Base-by-base conservation (phyloP, 2,329 filamentous ascomycete genomes). In the Penicillium aurantiogriseum region DNA sequence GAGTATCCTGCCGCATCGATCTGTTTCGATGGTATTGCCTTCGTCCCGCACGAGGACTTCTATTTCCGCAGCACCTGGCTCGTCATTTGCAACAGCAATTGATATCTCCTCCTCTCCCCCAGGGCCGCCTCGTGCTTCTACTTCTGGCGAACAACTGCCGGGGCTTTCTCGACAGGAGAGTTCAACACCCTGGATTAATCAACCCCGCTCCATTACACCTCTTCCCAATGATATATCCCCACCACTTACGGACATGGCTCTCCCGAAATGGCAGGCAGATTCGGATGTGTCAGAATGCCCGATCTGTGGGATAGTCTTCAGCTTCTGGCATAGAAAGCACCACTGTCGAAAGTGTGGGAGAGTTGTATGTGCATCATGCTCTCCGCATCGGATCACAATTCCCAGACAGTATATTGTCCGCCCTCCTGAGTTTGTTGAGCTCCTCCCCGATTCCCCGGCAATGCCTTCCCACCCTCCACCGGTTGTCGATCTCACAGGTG, bases 311-410 rank as follows among this genome's bases (percentile, higher is more conserved):
- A 84, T 84, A 0, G 84, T 87, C 47, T 97, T 97, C 70, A 90
- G 85, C 71, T 88, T 96, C 66, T 91, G 91, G 77, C 87, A 91
- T 70, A 83, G 93, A 61, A 95, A 95, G 71, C 93, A 97, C 76
- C 93, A 97, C 72, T 97, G 93, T 81, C 85, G 92, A 84, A 97
- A 96, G 83, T 97, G 93, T 71, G 93, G 93, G 45, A 83, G 92
- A 60, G 92, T 97, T 9, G 93, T 97, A 25, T 97, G 93, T 75
- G 87, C 88, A 57, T 82, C 86, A 21, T 97, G 93, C 77, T 97
- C 93, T 3, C 93, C 93, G 4, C 93, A 97, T 74, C 86, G 92
- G 60, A 97, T 97, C 70, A 96, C 90, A 4, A 97, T 97, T 62
- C 93, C 93, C 1, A 85, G 92, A 63, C 90, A 94, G 70, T 97